These are phyloP conservation scores for Murraya paniculata DNA, from an alignment of 345 rosid species.

Conservation along the genomic window DNA sequence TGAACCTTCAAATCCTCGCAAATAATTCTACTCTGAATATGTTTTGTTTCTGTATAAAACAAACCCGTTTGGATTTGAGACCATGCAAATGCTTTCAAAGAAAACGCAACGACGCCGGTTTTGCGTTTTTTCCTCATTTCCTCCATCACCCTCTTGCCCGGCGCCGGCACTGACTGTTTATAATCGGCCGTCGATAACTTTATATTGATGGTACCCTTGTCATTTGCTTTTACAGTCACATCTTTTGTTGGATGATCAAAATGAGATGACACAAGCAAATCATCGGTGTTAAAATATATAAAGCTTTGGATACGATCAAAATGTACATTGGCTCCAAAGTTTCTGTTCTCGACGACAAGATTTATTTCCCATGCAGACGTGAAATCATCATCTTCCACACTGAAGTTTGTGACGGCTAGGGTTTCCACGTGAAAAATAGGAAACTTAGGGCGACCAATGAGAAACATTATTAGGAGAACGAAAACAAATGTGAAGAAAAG, in stretches of 20 bases:
- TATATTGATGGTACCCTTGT: not conserved
- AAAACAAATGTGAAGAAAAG: conserved; percentile 28
- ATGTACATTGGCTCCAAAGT: conserved; percentile 14
- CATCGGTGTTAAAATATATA: conserved; percentile 13
- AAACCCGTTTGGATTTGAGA: conserved; percentile 27
- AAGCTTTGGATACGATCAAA: conserved; percentile 27
- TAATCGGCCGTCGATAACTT: conserved; percentile 5
- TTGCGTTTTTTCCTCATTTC: conserved; percentile 25
- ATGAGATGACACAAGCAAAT: conserved; percentile 21
- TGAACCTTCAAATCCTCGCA: conserved; percentile 36
- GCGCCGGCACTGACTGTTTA: not conserved
- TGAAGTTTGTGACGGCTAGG: conserved; percentile 35
- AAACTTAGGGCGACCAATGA: conserved; percentile 26
- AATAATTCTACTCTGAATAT: conserved; percentile 15
- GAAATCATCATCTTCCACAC: conserved; percentile 19
- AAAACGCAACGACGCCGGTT: conserved; percentile 23
- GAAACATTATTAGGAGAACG: conserved; percentile 30
- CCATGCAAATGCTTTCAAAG: conserved; percentile 25
- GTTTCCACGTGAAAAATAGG: conserved; percentile 30
- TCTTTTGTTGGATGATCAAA: conserved; percentile 6
- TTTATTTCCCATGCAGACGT: conserved; percentile 34
- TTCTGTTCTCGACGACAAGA: conserved; percentile 30
- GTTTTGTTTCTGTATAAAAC: conserved; percentile 22
- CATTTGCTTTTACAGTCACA: conserved; percentile 7
- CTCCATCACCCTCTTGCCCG: conserved; percentile 13